Percentiles rank a stretch among this genome's conserved stretches.
These are phyloP conservation scores for Trypanosoma melophagium DNA, from an alignment of 208 protist genomes.

Conservation along the genomic window DNA sequence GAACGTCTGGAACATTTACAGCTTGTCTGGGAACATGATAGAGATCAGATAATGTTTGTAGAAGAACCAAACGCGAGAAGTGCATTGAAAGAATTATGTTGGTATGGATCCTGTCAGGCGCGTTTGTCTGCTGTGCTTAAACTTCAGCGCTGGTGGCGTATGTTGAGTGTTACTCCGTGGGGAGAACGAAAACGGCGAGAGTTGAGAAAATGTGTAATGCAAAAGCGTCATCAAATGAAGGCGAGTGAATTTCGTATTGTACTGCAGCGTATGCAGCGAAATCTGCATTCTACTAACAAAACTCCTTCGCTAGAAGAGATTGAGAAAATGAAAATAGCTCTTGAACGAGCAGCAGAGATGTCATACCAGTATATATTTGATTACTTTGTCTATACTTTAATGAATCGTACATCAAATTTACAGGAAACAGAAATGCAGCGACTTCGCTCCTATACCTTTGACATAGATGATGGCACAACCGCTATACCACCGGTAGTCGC, in stretches of 20 bases:
- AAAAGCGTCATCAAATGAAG: slow-evolving; percentile 20
- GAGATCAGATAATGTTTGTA: slow-evolving; percentile 4
- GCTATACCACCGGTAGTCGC: neutral
- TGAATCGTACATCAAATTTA: slow-evolving; percentile 23
- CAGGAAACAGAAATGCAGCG: slow-evolving; percentile 7
- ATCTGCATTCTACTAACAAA: neutral
- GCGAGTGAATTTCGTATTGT: slow-evolving; percentile 16
- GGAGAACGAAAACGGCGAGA: slow-evolving; percentile 5
- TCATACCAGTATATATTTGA: slow-evolving; percentile 25
- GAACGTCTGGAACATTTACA: slow-evolving; percentile 24
- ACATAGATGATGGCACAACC: slow-evolving; percentile 9
- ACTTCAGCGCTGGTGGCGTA: slow-evolving; percentile 78
- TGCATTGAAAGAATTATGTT: slow-evolving; percentile 10
- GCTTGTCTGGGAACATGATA: slow-evolving; percentile 22
- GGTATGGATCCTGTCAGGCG: slow-evolving; percentile 36
- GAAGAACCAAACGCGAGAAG: slow-evolving; percentile 30
- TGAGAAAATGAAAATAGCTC: slow-evolving; percentile 3
- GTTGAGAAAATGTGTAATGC: slow-evolving; percentile 4
- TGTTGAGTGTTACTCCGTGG: slow-evolving; percentile 26
- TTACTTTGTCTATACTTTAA: slow-evolving; percentile 28
- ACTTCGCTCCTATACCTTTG: neutral
- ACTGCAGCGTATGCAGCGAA: slow-evolving; percentile 11
- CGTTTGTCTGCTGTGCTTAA: slow-evolving; percentile 45
- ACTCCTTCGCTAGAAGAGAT: slow-evolving; percentile 4
- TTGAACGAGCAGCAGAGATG: slow-evolving; percentile 21